These are phyloP conservation scores for Tephrocybe sp. DNA, from an alignment of 768 basidiomycete genomes.

Conservation along the genomic window DNA sequence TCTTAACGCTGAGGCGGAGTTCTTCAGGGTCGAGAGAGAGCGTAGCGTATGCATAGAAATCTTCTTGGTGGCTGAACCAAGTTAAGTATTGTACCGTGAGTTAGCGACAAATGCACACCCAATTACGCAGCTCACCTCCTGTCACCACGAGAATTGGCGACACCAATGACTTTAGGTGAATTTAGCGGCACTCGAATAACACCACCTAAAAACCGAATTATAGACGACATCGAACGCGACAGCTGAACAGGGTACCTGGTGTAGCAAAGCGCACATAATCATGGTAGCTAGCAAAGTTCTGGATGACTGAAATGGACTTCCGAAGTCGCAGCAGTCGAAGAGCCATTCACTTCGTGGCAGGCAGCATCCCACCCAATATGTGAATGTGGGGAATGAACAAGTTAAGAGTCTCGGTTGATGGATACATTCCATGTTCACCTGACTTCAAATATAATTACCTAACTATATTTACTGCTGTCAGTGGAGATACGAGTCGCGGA, in stretches of 20 bases:
- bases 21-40: slow-evolving; percentile 78
- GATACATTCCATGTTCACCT: no score
- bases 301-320: slow-evolving; percentile 15
- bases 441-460: no score
- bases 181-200: slow-evolving; percentile 67
- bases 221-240: slow-evolving; percentile 7
- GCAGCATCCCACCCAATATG: slow-evolving; percentile 23
- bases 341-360: slow-evolving; percentile 24
- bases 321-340: slow-evolving; percentile 22
- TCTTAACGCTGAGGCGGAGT: slow-evolving; percentile 63
- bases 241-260: slow-evolving; percentile 24
- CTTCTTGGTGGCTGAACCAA: slow-evolving; percentile 78
- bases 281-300: slow-evolving; percentile 47
- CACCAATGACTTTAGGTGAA: slow-evolving; percentile 78
- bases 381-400: background rate
- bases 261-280: slow-evolving; percentile 66
- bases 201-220: slow-evolving; percentile 46
- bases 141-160: slow-evolving; percentile 74
- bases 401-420: background rate
- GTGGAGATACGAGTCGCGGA: no score
- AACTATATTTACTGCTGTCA: no score
- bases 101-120: no score
- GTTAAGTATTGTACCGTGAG: no score
- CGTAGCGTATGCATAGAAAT: slow-evolving; percentile 76
- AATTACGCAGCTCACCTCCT: slow-evolving; percentile 51